Conservation (phyloP, 2,329 filamentous ascomycete genomes). For the Fusarium nurragi region DNA sequence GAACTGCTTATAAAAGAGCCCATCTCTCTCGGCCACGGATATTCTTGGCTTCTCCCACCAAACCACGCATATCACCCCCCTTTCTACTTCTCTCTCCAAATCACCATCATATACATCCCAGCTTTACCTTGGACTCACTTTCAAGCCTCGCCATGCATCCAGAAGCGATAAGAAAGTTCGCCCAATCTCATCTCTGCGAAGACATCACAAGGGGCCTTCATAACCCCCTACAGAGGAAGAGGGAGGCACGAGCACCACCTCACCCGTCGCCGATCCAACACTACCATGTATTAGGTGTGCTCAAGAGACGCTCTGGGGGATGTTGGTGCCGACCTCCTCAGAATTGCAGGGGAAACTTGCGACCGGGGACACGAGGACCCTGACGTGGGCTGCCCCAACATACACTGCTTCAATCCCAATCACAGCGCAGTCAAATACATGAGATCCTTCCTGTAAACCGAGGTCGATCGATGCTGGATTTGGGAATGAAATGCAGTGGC, state of each 20-base stretch:
- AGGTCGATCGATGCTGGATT: too few relatives aligned
- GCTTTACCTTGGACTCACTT: neutral
- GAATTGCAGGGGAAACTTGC: neutral
- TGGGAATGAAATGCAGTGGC: too few relatives aligned
- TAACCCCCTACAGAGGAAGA: neutral
- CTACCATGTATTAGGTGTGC: neutral
- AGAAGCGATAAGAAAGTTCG: neutral
- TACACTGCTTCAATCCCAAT: constrained; percentile 9
- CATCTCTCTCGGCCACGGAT: too few relatives aligned
- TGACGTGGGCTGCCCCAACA: neutral
- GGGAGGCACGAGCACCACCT: neutral
- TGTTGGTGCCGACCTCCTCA: neutral
- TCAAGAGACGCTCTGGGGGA: neutral
- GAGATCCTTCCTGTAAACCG: too few relatives aligned
- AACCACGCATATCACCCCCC: neutral
- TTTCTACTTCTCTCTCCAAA: neutral
- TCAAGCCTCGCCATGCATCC: neutral
- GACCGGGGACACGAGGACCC: neutral
- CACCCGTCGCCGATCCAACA: neutral
- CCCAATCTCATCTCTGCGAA: neutral
- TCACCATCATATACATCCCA: neutral
- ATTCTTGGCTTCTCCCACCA: too few relatives aligned
- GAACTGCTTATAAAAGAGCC: too few relatives aligned
- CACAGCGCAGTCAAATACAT: constrained; percentile 1
- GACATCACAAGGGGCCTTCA: constrained; percentile 15